Base-by-base conservation (phyloP, 2,329 filamentous ascomycete genomes). In the Pseudomassariella vexata region DNA sequence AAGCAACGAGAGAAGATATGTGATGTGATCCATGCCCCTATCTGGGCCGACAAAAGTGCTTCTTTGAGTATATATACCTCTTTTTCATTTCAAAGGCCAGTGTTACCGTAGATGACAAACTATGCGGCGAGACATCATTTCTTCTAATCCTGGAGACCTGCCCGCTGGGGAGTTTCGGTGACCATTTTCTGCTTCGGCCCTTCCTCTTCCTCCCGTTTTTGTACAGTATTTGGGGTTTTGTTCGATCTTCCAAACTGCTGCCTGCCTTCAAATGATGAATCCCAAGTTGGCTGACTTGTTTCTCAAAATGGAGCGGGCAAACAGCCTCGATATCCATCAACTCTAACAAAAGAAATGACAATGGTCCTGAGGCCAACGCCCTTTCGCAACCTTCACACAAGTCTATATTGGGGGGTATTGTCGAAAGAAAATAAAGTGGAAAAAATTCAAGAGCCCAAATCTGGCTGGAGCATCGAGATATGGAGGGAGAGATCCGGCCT, bases 371-470 rank as follows among this genome's bases (percentile, higher is more conserved):
- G 45, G 43, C 39, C 34, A 40, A 27, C 32, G 40, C 47, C 49
- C 44, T 39, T 45, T 48, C 50, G 33, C 46, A 44, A 42, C 38
- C 42, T 42, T 39, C 24, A 44, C n/a, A n/a, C n/a, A 53, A 50
- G 40, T 53, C 50, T 54, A 56, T 55, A 52, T 34, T 44, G 50
- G 39, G n/a, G n/a, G 53, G 52, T 55, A 55, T 55, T 55, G 45
- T 52, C 36, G 39, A 49, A 48, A 43, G 41, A 45, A 41, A 38
- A 41, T 29, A 38, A 40, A 36, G 39, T 48, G 49, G 42, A 44
- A 46, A 42, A 36, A n/a, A n/a, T n/a, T n/a, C n/a, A n/a, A n/a
- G n/a, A n/a, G n/a, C n/a, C n/a, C n/a, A n/a, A n/a, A n/a, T n/a
- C 17, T 38, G 41, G 36, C 29, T 37, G 41, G 41, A 39, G 41